phyloP scores from a whole-genome alignment of 768 basidiomycete genomes.

The Xerocomus spinulosus region DNA sequence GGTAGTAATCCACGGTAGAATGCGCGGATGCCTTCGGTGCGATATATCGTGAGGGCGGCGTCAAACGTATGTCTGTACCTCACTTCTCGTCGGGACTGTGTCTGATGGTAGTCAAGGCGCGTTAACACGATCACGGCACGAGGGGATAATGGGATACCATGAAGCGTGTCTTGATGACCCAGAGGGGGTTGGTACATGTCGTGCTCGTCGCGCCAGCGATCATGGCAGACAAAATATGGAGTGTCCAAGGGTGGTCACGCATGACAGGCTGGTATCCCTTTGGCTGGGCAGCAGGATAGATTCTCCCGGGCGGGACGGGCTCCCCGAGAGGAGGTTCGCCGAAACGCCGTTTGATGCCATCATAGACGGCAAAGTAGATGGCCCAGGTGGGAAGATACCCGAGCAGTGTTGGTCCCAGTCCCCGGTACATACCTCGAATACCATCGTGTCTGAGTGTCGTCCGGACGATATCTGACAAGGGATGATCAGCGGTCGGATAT shows the following conservation, averaged over 20 bases:
- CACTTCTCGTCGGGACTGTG: slow-evolving; percentile 72
- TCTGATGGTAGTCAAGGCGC: slow-evolving; percentile 41
- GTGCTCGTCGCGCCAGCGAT: slow-evolving; percentile 91
- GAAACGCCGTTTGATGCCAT: slow-evolving; percentile 84
- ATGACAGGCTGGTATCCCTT: slow-evolving; percentile 81
- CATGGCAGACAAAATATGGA: slow-evolving; percentile 96
- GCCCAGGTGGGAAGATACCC: slow-evolving; percentile 99
- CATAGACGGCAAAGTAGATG: slow-evolving; percentile 97
- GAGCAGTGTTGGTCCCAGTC: slow-evolving; percentile 93
- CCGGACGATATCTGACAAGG: slow-evolving; percentile 45
- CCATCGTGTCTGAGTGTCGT: slow-evolving; percentile 64
- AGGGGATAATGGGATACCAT: slow-evolving; percentile 60
- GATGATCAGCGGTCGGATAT: not conserved
- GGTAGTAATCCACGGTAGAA: slow-evolving; percentile 95
- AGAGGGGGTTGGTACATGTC: slow-evolving; percentile 90
- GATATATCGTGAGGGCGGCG: slow-evolving; percentile 86
- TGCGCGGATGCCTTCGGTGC: slow-evolving; percentile 76
- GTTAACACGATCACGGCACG: not conserved
- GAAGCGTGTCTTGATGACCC: slow-evolving; percentile 99
- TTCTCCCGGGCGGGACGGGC: slow-evolving; percentile 35
- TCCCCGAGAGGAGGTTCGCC: slow-evolving; percentile 58
- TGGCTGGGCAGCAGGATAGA: slow-evolving; percentile 79
- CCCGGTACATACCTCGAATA: slow-evolving; percentile 87
- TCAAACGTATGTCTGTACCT: slow-evolving; percentile 88
- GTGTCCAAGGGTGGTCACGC: slow-evolving; percentile 78